A percentile compares a stretch with the other conserved stretches of the same genome.
Evolutionary conservation across 192 early-diverging fungal species (phyloP).

Genomic region (Piromyces sp.): DNA sequence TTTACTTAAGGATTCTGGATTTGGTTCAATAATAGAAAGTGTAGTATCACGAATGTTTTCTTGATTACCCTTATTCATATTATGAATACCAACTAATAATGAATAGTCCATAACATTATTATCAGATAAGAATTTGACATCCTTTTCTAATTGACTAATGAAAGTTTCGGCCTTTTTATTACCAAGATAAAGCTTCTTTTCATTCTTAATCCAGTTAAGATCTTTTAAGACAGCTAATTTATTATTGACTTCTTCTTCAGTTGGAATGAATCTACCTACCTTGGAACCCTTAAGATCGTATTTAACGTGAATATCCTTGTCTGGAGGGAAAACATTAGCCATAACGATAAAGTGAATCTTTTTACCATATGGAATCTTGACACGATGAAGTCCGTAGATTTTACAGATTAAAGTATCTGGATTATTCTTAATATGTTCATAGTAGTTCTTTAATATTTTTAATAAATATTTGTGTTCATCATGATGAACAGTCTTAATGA

Average conservation of each 20-base stretch:
- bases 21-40: neutral
- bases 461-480: slow-evolving; percentile 89
- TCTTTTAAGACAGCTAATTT: slow-evolving; percentile 90
- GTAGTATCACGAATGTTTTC: slow-evolving; percentile 2
- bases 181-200: slow-evolving; percentile 61
- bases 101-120: slow-evolving; percentile 93
- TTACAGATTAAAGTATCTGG: slow-evolving; percentile 84
- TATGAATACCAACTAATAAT: slow-evolving; percentile 81
- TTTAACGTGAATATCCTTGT: slow-evolving; percentile 88
- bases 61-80: slow-evolving; percentile 59
- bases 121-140: slow-evolving; percentile 33
- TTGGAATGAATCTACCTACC: slow-evolving; percentile 61
- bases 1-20: neutral
- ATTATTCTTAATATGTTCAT: slow-evolving; percentile 71
- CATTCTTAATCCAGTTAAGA: slow-evolving; percentile 75
- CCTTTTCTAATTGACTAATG: slow-evolving; percentile 67
- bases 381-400: slow-evolving; percentile 88
- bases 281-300: slow-evolving; percentile 94
- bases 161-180: slow-evolving; percentile 62
- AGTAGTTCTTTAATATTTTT: slow-evolving; percentile 71
- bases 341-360: slow-evolving; percentile 99
- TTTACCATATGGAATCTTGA: slow-evolving; percentile 77
- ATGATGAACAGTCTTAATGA: slow-evolving; percentile 95
- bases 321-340: slow-evolving; percentile 94
- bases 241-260: slow-evolving; percentile 56